Evolutionary conservation across 1,284 basidiomycete genomes (phyloP), one percentile per base, ranked within the genome.

Genomic region (Exobasidium cylindrosporum): DNA sequence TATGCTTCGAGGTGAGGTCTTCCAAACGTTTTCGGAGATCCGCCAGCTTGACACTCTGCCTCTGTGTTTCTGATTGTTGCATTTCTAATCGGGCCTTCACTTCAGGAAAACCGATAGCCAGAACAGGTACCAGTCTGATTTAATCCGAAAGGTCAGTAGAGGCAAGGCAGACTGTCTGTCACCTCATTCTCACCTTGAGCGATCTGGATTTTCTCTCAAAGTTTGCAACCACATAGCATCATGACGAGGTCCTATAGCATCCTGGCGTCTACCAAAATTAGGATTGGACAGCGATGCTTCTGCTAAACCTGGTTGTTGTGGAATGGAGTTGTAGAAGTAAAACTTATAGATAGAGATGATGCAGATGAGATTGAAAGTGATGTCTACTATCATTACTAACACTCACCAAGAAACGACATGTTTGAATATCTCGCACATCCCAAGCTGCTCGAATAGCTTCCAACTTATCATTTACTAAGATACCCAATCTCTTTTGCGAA

Each of bases 101-200:
- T 49, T 79, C 77, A 26, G 61, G 61, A 54, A 78, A 79, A 1
- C 77, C 77, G 10, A 78, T 65, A 1, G 76, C 77, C 0, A 79
- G 68, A 17, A 78, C 74, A 6, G 77, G 77, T 49, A 78, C 74
- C 21, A 78, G 63, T n/a, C 68, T 70, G 54, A 62, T 64, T 1
- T 40, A 60, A 30, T 28, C n/a, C 28, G 45, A 29, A 45, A 10
- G 32, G 40, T 14, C 24, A n/a, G n/a, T 40, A 40, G 35, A 40
- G 17, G 35, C 7, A 10, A 31, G 28, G 24, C 21, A 54, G 58
- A 2, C 52, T 55, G 17, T n/a, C 23, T 14, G 14, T n/a, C n/a
- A n/a, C 7, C n/a, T n/a, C n/a, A n/a, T 43, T 53, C 62, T 62
- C 62, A 64, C 64, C 67, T 62, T 6, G 58, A 53, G 13, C 72